Evolutionary conservation across 208 protist genomes (phyloP), one percentile per base, ranked within the genome.

Genomic region (Leptomonas seymouri): DNA sequence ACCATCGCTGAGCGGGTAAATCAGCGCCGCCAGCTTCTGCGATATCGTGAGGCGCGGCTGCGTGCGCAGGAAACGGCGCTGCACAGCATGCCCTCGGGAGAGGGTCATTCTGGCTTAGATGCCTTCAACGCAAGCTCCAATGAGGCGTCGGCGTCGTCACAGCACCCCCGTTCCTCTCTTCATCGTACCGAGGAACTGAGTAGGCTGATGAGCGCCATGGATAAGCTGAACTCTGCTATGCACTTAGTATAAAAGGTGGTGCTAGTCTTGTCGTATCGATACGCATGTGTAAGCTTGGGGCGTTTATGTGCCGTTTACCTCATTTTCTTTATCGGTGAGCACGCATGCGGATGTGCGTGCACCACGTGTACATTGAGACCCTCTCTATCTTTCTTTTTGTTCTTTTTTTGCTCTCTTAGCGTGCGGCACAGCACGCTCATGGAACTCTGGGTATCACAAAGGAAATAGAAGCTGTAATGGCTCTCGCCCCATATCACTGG

Each of bases 1-100:
- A 65, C 65, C 11, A 87, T 90, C 31, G 87, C 87, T n/a, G 79
- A 86, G 39, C 72, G 71, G 49, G 68, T 92, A 31, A 79, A 84
- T n/a, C 48, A 51, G 3, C 76, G 84, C 28, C 68, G 71, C 4
- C 58, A 60, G 34, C 42, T 60, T 15, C 34, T 81, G 55, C 54
- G 39, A 20, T 55, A 73, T 21, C 55, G 63, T 3, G 77, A 84
- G 57, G 54, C 67, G 25, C 63, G 34, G 18, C 3, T 76, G 20
- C 59, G 55, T 3, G 16, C 31, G 20, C 12, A 16, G 11, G 71
- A 76, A 44, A 28, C 23, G n/a, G 21, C 12, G 16, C 7, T 7
- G 36, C 28, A 46, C 42, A 16, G 9, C 25, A 12, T 1, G 11
- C 5, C 9, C 42, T 15, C 3, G 21, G 11, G 44, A 45, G 34